These are phyloP conservation scores for California macrophylla DNA, from an alignment of 441 rosid genomes.

Conservation along the genomic window DNA sequence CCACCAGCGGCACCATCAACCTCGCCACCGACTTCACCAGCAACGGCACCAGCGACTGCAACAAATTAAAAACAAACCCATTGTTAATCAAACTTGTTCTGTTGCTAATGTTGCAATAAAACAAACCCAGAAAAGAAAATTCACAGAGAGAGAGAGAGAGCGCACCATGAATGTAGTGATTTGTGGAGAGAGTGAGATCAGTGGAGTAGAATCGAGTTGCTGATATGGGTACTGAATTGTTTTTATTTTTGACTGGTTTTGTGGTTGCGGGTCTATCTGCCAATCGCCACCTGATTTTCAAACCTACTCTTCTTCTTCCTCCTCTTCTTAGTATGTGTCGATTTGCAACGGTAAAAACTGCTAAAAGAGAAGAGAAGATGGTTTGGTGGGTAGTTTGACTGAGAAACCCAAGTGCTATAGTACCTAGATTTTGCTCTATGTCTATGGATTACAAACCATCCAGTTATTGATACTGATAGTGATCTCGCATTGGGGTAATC, in stretches of 20 bases:
- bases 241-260: background rate
- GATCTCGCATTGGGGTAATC: too few relatives aligned
- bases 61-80: background rate
- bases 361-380: background rate
- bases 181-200: background rate
- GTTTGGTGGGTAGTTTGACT: background rate
- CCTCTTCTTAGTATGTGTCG: background rate
- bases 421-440: too few relatives aligned
- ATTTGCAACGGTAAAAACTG: background rate
- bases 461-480: too few relatives aligned
- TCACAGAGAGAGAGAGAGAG: background rate
- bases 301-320: background rate
- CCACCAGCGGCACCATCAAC: background rate
- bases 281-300: background rate
- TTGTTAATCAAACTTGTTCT: background rate
- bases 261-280: background rate
- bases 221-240: background rate
- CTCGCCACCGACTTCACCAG: background rate
- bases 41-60: background rate
- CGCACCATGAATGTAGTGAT: background rate
- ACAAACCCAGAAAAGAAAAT: background rate
- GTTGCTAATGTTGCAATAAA: background rate
- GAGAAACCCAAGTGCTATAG: background rate
- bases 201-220: background rate
- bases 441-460: background rate